Evolutionary conservation across 2,329 filamentous ascomycete genomes (phyloP).

Genomic region (Helicocarpus griseus): DNA sequence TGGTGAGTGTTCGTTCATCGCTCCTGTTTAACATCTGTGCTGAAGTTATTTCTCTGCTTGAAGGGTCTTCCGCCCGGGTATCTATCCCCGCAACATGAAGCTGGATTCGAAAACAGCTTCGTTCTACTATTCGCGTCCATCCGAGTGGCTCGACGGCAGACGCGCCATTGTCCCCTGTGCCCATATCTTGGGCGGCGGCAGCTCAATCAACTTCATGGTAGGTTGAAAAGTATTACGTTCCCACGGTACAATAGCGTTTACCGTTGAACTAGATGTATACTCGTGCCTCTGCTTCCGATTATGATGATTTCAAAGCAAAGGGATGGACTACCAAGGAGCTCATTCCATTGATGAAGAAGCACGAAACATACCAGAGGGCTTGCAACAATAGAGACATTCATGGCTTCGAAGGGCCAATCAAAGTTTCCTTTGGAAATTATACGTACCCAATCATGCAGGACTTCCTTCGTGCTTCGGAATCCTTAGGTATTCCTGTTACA

Average conservation of each 20-base stretch:
- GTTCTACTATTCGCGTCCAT: conserved; percentile 69
- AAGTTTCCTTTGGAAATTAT: conserved; percentile 72
- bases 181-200: conserved; percentile 61
- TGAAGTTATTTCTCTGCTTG: neutral
- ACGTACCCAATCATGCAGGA: conserved; percentile 76
- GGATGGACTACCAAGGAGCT: conserved; percentile 72
- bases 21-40: neutral
- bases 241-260: conserved; percentile 6
- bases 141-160: conserved; percentile 60
- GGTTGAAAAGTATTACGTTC: conserved; percentile 3
- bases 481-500: conserved; percentile 63
- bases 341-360: conserved; percentile 67
- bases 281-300: conserved; percentile 60
- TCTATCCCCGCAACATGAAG: conserved; percentile 72
- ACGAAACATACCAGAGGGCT: conserved; percentile 65
- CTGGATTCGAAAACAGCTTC: conserved; percentile 71
- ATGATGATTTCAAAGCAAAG: conserved; percentile 69
- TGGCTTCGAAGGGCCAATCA: conserved; percentile 71
- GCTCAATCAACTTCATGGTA: conserved; percentile 70
- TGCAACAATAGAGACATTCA: conserved; percentile 55
- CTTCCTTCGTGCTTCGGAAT: conserved; percentile 62
- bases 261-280: conserved; percentile 59
- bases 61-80: conserved; percentile 62
- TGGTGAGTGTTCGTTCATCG: conserved; percentile 33
- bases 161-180: conserved; percentile 66